Percentiles rank a stretch among this genome's conserved stretches.
These are phyloP conservation scores for Cavenderia fasciculata DNA, from an alignment of 78 protist species.

Conservation along the genomic window DNA sequence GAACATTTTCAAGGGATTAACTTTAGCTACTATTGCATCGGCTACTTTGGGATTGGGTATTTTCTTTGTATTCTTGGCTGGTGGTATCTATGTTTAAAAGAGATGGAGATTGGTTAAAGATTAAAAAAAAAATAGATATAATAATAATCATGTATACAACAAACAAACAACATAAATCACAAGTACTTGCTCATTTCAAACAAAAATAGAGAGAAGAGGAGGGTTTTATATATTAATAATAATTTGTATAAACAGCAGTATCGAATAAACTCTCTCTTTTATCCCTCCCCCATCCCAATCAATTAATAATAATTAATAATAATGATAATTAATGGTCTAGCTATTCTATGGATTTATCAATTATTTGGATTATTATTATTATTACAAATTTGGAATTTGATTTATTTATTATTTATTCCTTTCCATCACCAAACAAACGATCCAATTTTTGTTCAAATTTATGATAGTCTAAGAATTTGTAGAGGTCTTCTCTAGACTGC, in stretches of 20 bases:
- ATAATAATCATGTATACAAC: not conserved
- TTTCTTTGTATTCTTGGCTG: constrained; percentile 56
- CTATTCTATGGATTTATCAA: too few relatives aligned
- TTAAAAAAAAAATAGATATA: not conserved
- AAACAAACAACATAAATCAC: too few relatives aligned
- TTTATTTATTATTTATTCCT: not conserved
- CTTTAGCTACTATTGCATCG: constrained; percentile 39
- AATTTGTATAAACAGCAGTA: too few relatives aligned
- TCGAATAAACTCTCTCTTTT: too few relatives aligned
- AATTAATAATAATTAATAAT: too few relatives aligned
- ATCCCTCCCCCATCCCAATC: too few relatives aligned
- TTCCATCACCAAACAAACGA: constrained; percentile 32
- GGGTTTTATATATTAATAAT: too few relatives aligned
- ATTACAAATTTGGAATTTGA: not conserved
- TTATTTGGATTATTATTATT: too few relatives aligned
- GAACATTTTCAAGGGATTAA: constrained; percentile 31
- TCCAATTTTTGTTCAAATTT: constrained; percentile 70
- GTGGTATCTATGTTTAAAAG: constrained; percentile 59
- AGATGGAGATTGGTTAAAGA: not conserved
- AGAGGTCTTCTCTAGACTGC: constrained; percentile 79
- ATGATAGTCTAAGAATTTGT: constrained; percentile 65
- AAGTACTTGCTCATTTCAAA: too few relatives aligned
- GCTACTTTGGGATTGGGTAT: constrained; percentile 51
- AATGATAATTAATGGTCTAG: too few relatives aligned
- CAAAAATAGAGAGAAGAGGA: too few relatives aligned